Percentiles rank a stretch among this genome's conserved stretches.
Conservation (phyloP, 1,139 yeast genomes). For the Sugiyamaella japonica region DNA sequence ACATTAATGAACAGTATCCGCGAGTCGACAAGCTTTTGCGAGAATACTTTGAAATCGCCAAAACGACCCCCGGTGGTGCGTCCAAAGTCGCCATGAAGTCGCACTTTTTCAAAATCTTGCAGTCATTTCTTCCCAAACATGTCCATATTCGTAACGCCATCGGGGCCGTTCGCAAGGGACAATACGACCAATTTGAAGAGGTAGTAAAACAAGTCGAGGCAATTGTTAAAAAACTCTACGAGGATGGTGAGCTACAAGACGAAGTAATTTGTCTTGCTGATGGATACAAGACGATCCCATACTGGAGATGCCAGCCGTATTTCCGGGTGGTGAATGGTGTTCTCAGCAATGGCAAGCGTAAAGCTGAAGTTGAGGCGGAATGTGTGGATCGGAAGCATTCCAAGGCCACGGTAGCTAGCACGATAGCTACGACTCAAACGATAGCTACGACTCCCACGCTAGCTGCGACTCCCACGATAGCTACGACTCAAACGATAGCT, state of each 20-base stretch:
- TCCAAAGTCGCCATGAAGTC: constrained; percentile 85
- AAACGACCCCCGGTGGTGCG: constrained; percentile 64
- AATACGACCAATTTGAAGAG: constrained; percentile 60
- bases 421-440: too few relatives aligned
- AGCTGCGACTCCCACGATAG: too few relatives aligned
- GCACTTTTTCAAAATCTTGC: constrained; percentile 83
- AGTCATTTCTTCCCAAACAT: constrained; percentile 72
- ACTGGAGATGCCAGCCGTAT: constrained; percentile 96
- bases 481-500: too few relatives aligned
- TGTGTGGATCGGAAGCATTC: constrained; percentile 1
- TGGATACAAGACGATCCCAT: constrained; percentile 76
- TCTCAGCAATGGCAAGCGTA: constrained; percentile 27
- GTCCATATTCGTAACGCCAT: constrained; percentile 75
- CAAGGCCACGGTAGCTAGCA: background rate
- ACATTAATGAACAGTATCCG: constrained; percentile 71
- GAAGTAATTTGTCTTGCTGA: constrained; percentile 58
- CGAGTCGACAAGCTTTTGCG: constrained; percentile 79
- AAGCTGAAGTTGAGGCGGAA: constrained; percentile 13
- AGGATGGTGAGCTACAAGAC: constrained; percentile 43
- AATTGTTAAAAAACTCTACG: constrained; percentile 57
- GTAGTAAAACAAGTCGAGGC: constrained; percentile 69
- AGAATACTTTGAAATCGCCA: constrained; percentile 86
- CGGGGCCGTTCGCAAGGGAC: constrained; percentile 53
- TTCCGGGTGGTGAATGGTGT: constrained; percentile 52
- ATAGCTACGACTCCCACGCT: background rate